Evolutionary conservation across 371 early-diverging fungal species (phyloP), one percentile per base, ranked within the genome.

Genomic region (Lichtheimia hyalospora): DNA sequence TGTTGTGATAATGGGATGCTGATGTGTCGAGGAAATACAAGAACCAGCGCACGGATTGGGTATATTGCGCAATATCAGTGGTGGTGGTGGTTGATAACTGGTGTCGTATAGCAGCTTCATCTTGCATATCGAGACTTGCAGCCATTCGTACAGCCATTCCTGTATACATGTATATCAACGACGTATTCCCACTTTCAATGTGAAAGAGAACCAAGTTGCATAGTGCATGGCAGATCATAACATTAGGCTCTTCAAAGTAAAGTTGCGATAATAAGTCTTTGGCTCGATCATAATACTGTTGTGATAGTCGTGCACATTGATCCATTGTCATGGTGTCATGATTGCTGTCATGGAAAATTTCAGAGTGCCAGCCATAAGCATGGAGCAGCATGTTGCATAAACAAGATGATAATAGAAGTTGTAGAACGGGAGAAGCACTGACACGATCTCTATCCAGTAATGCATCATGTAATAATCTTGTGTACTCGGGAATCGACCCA

Each of bases 71-170:
- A 14, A 73, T 55, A 3, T 44, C 57, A 24, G 20, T 14, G 0
- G 20, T 8, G 0, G 24, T 49, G 0, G 27, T 25, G 16, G 27
- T 34, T 15, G 63, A 62, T 5, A 54, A 23, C 16, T 64, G 54
- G 43, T 73, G 73, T 7, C 69, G 60, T n/a, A 44, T 25, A 25
- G 49, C 24, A n/a, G 55, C n/a, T 40, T 42, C 55, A 40, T 28
- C 40, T 18, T 40, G 55, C 14, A 72, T 49, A n/a, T 71, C 64
- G 7, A 79, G 63, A 41, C 72, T 65, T 15, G 67, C 58, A 0
- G 74, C 79, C 72, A 79, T 71, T 5, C 75, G 67, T 0, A 71
- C 71, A 0, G 79, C 79, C 75, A 79, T 79, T 8, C 79, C 79
- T 0, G 74, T 70, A 49, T 79, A 75, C 15, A 79, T 59, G 34